phyloP scores from a whole-genome alignment of 352 stramenopile species.

The Phytophthora megakarya region DNA sequence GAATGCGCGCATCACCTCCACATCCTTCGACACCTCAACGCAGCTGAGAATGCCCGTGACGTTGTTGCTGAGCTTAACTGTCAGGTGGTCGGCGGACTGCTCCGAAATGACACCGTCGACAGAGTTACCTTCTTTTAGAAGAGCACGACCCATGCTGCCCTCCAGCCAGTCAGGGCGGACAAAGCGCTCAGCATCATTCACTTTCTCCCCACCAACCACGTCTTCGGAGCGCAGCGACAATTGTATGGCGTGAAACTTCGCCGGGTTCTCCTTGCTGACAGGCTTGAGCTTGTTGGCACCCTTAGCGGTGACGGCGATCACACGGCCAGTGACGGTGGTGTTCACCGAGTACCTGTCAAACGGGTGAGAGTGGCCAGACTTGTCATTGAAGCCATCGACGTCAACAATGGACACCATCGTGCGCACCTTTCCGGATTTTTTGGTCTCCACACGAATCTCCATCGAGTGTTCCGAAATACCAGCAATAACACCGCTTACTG shows the following conservation, averaged over 20 bases:
- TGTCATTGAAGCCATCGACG: conserved; percentile 60
- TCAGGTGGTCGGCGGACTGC: conserved; percentile 57
- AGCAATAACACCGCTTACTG: conserved; percentile 69
- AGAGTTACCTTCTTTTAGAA: conserved; percentile 62
- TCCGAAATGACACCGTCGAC: conserved; percentile 77
- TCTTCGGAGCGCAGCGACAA: conserved; percentile 74
- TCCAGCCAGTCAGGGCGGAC: conserved; percentile 84
- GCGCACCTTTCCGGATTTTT: conserved; percentile 79
- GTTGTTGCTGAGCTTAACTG: conserved; percentile 73
- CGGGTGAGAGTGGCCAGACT: conserved; percentile 53
- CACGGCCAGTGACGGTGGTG: conserved; percentile 65
- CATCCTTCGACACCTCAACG: conserved; percentile 71
- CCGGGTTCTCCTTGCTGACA: conserved; percentile 75
- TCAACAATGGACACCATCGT: conserved; percentile 84
- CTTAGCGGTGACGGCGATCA: conserved; percentile 73
- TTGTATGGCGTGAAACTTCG: conserved; percentile 73
- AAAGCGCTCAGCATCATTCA: conserved; percentile 42
- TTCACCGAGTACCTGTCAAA: conserved; percentile 85
- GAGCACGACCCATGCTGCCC: conserved; percentile 61
- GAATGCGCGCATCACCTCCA: conserved; percentile 61
- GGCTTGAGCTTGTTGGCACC: conserved; percentile 87
- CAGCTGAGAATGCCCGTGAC: conserved; percentile 68
- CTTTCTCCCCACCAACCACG: conserved; percentile 35
- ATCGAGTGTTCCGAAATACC: conserved; percentile 84
- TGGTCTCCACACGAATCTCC: conserved; percentile 84